A percentile compares a stretch with the other conserved stretches of the same genome.
phyloP scores from a whole-genome alignment of 2,329 filamentous ascomycete species.

The Colletotrichum cordylinicola region DNA sequence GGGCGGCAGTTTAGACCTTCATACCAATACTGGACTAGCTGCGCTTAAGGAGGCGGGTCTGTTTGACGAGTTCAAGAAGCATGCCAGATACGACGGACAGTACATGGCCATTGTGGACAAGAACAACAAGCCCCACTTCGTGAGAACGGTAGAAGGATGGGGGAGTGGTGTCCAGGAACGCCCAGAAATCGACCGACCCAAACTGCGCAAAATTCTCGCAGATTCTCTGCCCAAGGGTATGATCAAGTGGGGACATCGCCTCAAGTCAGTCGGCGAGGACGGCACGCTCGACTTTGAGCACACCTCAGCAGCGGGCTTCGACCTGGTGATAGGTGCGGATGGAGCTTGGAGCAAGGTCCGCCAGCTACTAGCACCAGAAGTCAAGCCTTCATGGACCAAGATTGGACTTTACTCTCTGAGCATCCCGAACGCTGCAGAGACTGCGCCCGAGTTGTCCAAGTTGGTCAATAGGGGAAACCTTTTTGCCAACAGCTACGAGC shows the following conservation, averaged over 20 bases:
- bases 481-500: slow-evolving; percentile 48
- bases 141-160: slow-evolving; percentile 18
- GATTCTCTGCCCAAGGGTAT: slow-evolving; percentile 48
- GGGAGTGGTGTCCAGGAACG: slow-evolving; percentile 39
- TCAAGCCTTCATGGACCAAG: slow-evolving; percentile 51
- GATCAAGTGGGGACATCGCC: slow-evolving; percentile 51
- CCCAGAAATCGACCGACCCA: slow-evolving; percentile 59
- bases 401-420: slow-evolving; percentile 48
- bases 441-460: slow-evolving; percentile 47
- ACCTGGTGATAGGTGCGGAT: slow-evolving; percentile 42
- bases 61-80: slow-evolving; percentile 53
- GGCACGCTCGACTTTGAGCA: slow-evolving; percentile 44
- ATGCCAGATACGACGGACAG: slow-evolving; percentile 59
- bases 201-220: slow-evolving; percentile 48
- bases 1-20: slow-evolving; percentile 61
- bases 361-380: slow-evolving; percentile 38
- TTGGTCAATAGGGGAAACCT: slow-evolving; percentile 53
- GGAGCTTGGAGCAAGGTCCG: slow-evolving; percentile 43
- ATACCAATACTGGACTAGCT: slow-evolving; percentile 53
- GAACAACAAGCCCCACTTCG: slow-evolving; percentile 38
- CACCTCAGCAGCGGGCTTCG: slow-evolving; percentile 39
- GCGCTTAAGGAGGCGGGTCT: slow-evolving; percentile 57
- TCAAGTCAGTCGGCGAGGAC: slow-evolving; percentile 41
- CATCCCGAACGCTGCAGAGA: slow-evolving; percentile 44
- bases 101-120: slow-evolving; percentile 52